These are phyloP conservation scores for Suillus placidus DNA, from an alignment of 768 basidiomycete species.

Conservation along the genomic window DNA sequence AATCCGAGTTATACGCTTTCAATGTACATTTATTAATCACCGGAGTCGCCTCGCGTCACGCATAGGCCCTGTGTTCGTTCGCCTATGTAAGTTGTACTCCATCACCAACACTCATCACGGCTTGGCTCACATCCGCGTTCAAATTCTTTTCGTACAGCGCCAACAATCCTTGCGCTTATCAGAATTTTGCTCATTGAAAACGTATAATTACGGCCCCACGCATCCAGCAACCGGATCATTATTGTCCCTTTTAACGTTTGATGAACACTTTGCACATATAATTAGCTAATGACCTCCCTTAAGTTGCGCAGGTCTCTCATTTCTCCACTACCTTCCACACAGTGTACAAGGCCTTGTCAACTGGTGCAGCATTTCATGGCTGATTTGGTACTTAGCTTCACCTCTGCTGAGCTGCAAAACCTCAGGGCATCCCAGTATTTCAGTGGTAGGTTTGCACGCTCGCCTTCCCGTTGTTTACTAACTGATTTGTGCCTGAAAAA, in stretches of 20 bases:
- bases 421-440: conserved; percentile 26
- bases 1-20: not conserved
- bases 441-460: conserved; percentile 23
- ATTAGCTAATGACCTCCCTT: conserved; percentile 13
- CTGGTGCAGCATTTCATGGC: not conserved
- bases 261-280: conserved; percentile 12
- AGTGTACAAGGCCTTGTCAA: not conserved
- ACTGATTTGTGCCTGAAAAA: conserved; percentile 9
- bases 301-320: conserved; percentile 2
- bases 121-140: not conserved
- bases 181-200: not conserved
- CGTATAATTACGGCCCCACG: not conserved
- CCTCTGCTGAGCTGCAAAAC: conserved; percentile 8
- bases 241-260: not conserved
- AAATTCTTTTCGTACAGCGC: not conserved
- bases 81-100: not conserved
- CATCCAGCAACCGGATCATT: conserved; percentile 4
- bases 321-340: not conserved
- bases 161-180: not conserved
- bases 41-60: not conserved
- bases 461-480: not conserved
- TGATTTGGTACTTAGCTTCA: not conserved
- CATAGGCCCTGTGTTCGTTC: not conserved
- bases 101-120: not conserved
- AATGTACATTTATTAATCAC: too few relatives aligned